Evolutionary conservation across 176 grass and related monocot species (phyloP).

Genomic region (Oryza meridionalis): DNA sequence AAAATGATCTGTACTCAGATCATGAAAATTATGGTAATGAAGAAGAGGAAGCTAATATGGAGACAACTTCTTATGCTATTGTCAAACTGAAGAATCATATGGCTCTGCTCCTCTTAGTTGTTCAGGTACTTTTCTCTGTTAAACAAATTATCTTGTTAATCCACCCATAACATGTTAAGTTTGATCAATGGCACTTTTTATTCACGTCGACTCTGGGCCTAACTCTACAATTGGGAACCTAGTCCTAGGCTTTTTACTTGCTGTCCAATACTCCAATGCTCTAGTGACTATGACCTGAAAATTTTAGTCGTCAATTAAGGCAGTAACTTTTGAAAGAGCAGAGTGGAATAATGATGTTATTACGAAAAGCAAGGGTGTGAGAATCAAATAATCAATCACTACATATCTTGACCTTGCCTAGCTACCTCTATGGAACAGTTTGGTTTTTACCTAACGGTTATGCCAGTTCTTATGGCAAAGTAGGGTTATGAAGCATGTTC

Average conservation of each 20-base stretch:
- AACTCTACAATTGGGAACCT: not conserved
- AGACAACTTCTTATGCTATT: constrained; percentile 77
- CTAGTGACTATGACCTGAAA: not conserved
- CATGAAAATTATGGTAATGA: constrained; percentile 69
- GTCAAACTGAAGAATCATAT: constrained; percentile 80
- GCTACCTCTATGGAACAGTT: not conserved
- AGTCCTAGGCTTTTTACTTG: not conserved
- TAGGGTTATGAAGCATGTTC: constrained; percentile 25
- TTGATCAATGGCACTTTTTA: not conserved
- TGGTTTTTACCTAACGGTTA: constrained; percentile 4
- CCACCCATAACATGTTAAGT: constrained; percentile 15
- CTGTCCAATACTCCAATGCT: not conserved
- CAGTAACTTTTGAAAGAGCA: not conserved
- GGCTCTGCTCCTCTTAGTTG: constrained; percentile 59
- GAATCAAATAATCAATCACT: constrained; percentile 1
- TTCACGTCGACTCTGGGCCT: not conserved
- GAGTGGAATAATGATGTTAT: constrained; percentile 9
- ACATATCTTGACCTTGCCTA: constrained; percentile 11
- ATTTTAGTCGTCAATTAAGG: constrained; percentile 21
- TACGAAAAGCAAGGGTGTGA: not conserved
- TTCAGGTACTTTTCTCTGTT: constrained; percentile 57
- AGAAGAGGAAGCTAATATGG: constrained; percentile 92
- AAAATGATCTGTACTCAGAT: constrained; percentile 85
- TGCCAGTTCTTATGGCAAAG: not conserved
- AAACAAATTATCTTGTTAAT: constrained; percentile 29